phyloP scores from a whole-genome alignment of 2,329 filamentous ascomycete species.

The Iodosphaeria phyllophila region DNA sequence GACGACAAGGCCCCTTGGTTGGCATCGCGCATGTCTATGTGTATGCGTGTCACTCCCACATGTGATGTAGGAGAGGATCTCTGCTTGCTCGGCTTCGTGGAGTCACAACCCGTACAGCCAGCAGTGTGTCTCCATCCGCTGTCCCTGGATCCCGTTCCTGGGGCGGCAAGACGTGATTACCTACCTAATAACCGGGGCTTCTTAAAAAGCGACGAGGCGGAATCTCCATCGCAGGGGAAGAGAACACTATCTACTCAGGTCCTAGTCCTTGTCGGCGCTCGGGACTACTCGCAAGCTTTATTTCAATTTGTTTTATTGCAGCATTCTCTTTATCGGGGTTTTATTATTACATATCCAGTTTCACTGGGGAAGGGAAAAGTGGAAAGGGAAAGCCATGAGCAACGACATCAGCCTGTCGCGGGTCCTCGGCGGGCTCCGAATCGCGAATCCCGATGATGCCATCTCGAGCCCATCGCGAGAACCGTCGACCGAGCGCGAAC shows the following conservation, averaged over 20 bases:
- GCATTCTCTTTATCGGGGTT: conserved; percentile 2
- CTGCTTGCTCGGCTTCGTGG: too few relatives aligned
- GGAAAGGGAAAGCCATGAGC: conserved; percentile 43
- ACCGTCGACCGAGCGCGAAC: conserved; percentile 13
- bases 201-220: not conserved
- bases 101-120: too few relatives aligned
- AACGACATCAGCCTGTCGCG: conserved; percentile 84
- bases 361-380: conserved; percentile 2
- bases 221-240: not conserved
- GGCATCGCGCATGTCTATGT: too few relatives aligned
- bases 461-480: conserved; percentile 16
- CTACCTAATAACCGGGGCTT: too few relatives aligned
- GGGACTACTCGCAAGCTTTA: not conserved
- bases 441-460: conserved; percentile 84
- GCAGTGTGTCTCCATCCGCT: too few relatives aligned
- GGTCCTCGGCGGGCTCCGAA: conserved; percentile 82
- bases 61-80: too few relatives aligned
- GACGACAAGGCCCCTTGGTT: too few relatives aligned
- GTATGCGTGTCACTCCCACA: too few relatives aligned
- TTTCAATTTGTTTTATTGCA: conserved; percentile 1
- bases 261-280: not conserved
- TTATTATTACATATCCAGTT: conserved; percentile 2
- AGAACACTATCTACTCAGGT: too few relatives aligned
- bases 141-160: too few relatives aligned
- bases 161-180: too few relatives aligned